Evolutionary conservation across 345 rosid species (phyloP).

Genomic region (Eucalyptus polyanthemos): DNA sequence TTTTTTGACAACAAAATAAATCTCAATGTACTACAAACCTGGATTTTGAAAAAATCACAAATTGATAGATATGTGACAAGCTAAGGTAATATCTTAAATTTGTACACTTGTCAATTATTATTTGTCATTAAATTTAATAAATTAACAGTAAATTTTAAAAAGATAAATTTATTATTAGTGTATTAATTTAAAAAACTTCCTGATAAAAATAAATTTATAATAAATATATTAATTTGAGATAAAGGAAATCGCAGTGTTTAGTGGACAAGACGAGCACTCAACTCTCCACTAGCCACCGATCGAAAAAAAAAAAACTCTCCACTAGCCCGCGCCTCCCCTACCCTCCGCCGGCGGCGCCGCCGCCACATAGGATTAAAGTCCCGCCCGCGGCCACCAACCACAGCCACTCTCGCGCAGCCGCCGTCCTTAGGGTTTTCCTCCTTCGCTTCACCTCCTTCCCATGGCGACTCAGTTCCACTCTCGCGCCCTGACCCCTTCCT

Average conservation of each 20-base stretch:
- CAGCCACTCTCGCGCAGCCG: not conserved
- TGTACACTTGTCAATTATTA: too few relatives aligned
- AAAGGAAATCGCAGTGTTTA: not conserved
- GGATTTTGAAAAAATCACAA: too few relatives aligned
- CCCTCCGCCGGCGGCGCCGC: not conserved
- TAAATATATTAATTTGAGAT: too few relatives aligned
- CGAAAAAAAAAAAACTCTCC: too few relatives aligned
- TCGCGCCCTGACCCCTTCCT: not conserved
- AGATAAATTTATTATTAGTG: accelerated
- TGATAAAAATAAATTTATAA: too few relatives aligned
- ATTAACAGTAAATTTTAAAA: accelerated
- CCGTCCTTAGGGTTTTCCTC: not conserved
- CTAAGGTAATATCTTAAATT: too few relatives aligned
- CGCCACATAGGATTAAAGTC: not conserved
- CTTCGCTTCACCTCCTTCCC: not conserved
- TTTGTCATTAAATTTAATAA: accelerated
- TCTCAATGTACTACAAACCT: too few relatives aligned
- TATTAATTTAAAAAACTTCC: too few relatives aligned
- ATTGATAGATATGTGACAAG: too few relatives aligned
- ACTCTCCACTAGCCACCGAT: too few relatives aligned
- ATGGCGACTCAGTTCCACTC: not conserved
- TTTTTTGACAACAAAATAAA: too few relatives aligned
- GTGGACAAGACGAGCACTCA: not conserved
- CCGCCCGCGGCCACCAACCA: not conserved
- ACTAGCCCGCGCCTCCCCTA: not conserved